A percentile compares a stretch with the other conserved stretches of the same genome.
Conservation (phyloP, 805 yeast species). For the Zygotorulaspora sp. region DNA sequence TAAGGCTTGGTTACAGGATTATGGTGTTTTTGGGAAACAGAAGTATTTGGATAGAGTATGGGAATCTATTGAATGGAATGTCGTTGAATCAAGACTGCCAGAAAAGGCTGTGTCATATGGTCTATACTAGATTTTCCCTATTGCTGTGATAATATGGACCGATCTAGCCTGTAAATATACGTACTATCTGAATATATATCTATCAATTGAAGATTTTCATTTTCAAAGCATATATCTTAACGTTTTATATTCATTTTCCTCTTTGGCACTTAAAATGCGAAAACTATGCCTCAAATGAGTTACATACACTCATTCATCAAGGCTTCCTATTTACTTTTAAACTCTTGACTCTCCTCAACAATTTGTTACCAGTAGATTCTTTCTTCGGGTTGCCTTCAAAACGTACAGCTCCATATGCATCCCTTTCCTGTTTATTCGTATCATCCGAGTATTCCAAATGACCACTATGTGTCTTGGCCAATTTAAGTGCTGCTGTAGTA, state of each 20-base stretch:
- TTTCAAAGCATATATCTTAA: too few relatives aligned
- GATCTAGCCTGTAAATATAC: conserved; percentile 10
- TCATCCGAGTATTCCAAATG: conserved; percentile 21
- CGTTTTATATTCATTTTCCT: too few relatives aligned
- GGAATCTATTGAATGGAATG: conserved; percentile 70
- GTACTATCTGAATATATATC: too few relatives aligned
- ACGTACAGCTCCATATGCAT: conserved; percentile 30
- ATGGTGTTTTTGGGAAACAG: conserved; percentile 71
- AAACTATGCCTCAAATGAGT: too few relatives aligned
- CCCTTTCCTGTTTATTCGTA: conserved; percentile 31
- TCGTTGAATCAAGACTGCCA: conserved; percentile 48
- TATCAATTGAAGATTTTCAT: too few relatives aligned
- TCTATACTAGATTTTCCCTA: conserved; percentile 3
- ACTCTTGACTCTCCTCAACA: conserved; percentile 83
- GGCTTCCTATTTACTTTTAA: conserved; percentile 62
- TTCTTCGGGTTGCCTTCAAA: conserved; percentile 27
- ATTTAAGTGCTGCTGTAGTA: conserved; percentile 14
- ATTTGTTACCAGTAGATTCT: conserved; percentile 45
- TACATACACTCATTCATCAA: too few relatives aligned
- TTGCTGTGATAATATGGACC: conserved; percentile 1
- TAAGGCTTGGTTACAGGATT: conserved; percentile 64
- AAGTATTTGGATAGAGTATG: conserved; percentile 60
- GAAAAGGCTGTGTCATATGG: conserved; percentile 14
- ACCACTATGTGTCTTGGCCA: conserved; percentile 22
- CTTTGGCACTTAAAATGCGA: too few relatives aligned